Conservation (phyloP, 2,329 filamentous ascomycete species). For the Chrysosporium queenslandicum region DNA sequence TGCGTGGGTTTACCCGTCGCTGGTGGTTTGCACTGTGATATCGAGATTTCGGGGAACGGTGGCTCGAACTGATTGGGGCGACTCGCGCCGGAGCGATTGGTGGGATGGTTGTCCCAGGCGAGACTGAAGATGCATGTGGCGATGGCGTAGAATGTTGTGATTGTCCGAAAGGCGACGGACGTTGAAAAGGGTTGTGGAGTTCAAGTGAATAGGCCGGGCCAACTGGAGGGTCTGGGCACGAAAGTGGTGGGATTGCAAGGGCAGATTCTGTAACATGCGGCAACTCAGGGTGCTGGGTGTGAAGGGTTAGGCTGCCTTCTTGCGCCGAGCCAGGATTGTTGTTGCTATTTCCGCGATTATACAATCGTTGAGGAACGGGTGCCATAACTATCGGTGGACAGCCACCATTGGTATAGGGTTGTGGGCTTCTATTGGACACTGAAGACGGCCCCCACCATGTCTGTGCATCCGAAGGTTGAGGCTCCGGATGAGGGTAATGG, state of each 20-base stretch:
- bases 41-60: constrained; percentile 22
- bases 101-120: constrained; percentile 2
- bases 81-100: constrained; percentile 4
- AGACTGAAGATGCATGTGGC: constrained; percentile 10
- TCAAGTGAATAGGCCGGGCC: constrained; percentile 9
- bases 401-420: constrained; percentile 26
- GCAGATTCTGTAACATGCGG: constrained; percentile 23
- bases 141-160: constrained; percentile 1
- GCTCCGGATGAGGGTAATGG: constrained; percentile 31
- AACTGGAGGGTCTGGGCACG: constrained; percentile 10
- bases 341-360: constrained; percentile 23
- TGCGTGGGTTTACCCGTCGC: constrained; percentile 33
- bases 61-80: neutral
- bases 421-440: constrained; percentile 26
- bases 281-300: constrained; percentile 30
- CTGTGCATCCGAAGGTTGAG: constrained; percentile 31
- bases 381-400: constrained; percentile 30
- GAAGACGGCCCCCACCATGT: constrained; percentile 28
- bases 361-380: constrained; percentile 27
- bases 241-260: constrained; percentile 17
- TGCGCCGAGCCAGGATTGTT: constrained; percentile 29
- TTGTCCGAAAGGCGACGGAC: constrained; percentile 5
- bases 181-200: constrained; percentile 5
- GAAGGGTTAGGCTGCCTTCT: constrained; percentile 32
- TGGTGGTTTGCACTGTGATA: constrained; percentile 23